These are phyloP conservation scores for Kodamaea sp. DNA, from an alignment of 1,139 yeast species.

Conservation along the genomic window DNA sequence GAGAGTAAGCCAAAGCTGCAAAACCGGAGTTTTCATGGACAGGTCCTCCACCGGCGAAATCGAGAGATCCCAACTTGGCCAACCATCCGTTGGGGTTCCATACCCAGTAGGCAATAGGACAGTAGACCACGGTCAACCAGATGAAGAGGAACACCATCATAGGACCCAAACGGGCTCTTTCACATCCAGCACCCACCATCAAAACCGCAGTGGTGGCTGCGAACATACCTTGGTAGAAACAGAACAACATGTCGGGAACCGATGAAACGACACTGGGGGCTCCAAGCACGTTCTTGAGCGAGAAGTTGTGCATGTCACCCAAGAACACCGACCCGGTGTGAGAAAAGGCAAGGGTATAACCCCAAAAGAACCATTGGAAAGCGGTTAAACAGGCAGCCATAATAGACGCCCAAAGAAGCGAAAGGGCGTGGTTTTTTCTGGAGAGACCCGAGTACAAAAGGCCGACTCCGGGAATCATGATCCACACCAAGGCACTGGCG, in stretches of 20 bases:
- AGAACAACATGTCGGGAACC: conserved; percentile 84
- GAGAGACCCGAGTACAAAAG: conserved; percentile 86
- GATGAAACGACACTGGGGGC: conserved; percentile 68
- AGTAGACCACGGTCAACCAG: conserved; percentile 96
- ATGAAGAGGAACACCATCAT: conserved; percentile 91
- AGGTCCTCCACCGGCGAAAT: conserved; percentile 98
- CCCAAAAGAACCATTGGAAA: conserved; percentile 98
- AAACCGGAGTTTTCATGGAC: conserved; percentile 95
- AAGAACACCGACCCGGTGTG: conserved; percentile 65
- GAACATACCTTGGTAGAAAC: conserved; percentile 94
- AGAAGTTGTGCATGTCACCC: conserved; percentile 80
- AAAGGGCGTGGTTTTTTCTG: conserved; percentile 88
- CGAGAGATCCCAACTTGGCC: conserved; percentile 75
- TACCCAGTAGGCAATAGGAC: conserved; percentile 95
- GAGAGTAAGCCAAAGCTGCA: conserved; percentile 91
- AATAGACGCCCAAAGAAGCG: conserved; percentile 90
- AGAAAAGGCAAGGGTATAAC: conserved; percentile 84
- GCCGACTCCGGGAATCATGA: conserved; percentile 95
- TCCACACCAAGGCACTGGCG: conserved; percentile 79
- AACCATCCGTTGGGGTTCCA: conserved; percentile 96
- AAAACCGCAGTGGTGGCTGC: conserved; percentile 89
- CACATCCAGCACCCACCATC: conserved; percentile 97
- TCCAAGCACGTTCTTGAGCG: conserved; percentile 77
- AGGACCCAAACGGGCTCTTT: conserved; percentile 94
- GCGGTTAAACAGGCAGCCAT: conserved; percentile 80